Percentiles rank a stretch among this genome's conserved stretches.
Conservation (phyloP, 2,329 filamentous ascomycete species). For the Fusarium xyrophilum region DNA sequence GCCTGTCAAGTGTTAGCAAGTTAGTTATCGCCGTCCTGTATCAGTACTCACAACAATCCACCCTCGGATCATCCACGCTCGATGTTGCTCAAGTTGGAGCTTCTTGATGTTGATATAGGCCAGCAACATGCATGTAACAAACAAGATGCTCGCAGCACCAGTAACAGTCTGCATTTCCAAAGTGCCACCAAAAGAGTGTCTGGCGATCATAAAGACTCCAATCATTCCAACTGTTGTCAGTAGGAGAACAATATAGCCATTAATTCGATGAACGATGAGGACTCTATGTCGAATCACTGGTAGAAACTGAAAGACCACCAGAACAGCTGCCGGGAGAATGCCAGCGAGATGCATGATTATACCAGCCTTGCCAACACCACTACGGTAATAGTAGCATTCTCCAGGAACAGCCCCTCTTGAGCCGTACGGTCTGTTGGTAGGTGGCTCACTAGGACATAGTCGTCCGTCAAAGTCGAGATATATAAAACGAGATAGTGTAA, state of each 20-base stretch:
- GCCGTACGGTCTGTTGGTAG: not conserved
- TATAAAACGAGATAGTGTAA: conserved; percentile 32
- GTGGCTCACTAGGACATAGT: conserved; percentile 41
- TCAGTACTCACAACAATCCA: conserved; percentile 53
- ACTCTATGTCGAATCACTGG: conserved; percentile 55
- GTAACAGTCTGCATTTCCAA: conserved; percentile 56
- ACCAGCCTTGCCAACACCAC: conserved; percentile 42
- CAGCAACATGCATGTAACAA: conserved; percentile 52
- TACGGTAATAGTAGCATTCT: conserved; percentile 52
- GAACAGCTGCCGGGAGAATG: conserved; percentile 54
- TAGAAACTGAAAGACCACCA: conserved; percentile 58
- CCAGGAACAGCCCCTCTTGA: conserved; percentile 41
- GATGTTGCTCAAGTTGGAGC: conserved; percentile 68
- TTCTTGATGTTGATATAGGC: conserved; percentile 64
- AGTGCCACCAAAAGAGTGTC: conserved; percentile 61
- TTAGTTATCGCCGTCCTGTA: rapidly evolving
- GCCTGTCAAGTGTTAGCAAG: conserved; percentile 37
- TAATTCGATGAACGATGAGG: conserved; percentile 64
- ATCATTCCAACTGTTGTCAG: conserved; percentile 55
- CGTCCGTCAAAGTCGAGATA: conserved; percentile 43
- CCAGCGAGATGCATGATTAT: conserved; percentile 55
- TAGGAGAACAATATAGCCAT: conserved; percentile 62
- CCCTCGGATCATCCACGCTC: conserved; percentile 68
- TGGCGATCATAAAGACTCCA: conserved; percentile 61
- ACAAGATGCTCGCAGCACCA: conserved; percentile 54